These are phyloP conservation scores for Pseudognaphalium luteoalbum DNA, from an alignment of 129 eudicot species.

Conservation along the genomic window DNA sequence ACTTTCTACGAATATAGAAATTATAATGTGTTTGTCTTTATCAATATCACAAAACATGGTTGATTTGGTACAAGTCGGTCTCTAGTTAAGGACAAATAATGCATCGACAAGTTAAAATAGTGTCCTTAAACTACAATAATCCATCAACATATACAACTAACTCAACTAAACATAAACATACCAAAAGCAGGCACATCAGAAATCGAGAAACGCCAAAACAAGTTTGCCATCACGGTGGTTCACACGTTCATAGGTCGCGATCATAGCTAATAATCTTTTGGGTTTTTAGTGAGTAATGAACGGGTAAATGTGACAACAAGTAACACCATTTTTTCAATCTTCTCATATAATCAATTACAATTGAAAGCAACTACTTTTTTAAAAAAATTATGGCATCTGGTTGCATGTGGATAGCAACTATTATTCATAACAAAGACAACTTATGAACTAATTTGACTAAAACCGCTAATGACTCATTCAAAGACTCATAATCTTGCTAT, in stretches of 20 bases:
- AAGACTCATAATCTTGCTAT: neutral
- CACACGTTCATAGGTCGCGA: constrained; percentile 1
- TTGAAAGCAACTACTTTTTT: constrained; percentile 1
- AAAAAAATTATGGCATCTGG: neutral
- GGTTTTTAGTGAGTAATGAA: no score
- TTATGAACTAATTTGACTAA: neutral
- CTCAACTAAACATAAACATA: no score
- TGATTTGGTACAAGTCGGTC: no score
- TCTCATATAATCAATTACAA: neutral
- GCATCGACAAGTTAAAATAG: no score
- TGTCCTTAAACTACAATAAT: neutral
- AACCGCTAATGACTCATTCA: neutral
- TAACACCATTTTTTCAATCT: neutral
- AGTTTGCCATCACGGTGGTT: neutral
- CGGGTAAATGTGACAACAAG: neutral
- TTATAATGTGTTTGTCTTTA: no score
- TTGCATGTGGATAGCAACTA: neutral
- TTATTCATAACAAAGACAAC: neutral
- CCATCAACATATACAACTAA: neutral
- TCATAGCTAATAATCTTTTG: no score
- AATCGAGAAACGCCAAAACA: neutral
- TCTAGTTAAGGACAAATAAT: no score
- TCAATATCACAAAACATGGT: no score
- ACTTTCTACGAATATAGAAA: no score
- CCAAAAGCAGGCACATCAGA: neutral